Percentiles rank a stretch among this genome's conserved stretches.
These are phyloP conservation scores for Diddensiella caesifluorescens DNA, from an alignment of 805 yeast species.

Conservation along the genomic window DNA sequence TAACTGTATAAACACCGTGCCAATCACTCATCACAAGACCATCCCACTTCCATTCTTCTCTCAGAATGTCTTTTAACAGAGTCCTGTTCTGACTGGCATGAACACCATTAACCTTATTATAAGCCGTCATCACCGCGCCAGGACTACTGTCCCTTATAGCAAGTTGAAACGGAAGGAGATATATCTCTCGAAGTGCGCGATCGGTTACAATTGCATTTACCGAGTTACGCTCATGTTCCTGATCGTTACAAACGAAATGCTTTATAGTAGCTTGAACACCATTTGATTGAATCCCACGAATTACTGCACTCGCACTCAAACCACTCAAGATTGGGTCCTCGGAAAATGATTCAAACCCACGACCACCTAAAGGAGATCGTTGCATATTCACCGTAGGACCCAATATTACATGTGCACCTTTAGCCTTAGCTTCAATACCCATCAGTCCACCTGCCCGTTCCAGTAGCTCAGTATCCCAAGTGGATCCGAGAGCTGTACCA, in stretches of 20 bases:
- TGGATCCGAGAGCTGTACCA: constrained; percentile 55
- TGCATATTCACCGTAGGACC: constrained; percentile 52
- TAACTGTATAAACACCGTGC: constrained; percentile 51
- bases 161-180: constrained; percentile 57
- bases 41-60: constrained; percentile 53
- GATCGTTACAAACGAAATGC: constrained; percentile 60
- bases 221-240: constrained; percentile 49
- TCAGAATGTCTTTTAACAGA: constrained; percentile 42
- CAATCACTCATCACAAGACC: constrained; percentile 61
- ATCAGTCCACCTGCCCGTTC: constrained; percentile 46
- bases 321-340: constrained; percentile 56
- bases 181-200: constrained; percentile 61
- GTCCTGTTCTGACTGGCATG: constrained; percentile 47
- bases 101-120: constrained; percentile 57
- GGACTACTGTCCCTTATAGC: constrained; percentile 52
- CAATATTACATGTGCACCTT: constrained; percentile 46
- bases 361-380: constrained; percentile 55
- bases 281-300: constrained; percentile 50
- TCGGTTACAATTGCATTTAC: constrained; percentile 48
- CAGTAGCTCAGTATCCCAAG: constrained; percentile 49
- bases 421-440: constrained; percentile 50
- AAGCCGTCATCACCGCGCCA: constrained; percentile 53
- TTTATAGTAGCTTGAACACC: constrained; percentile 53
- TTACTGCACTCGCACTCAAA: constrained; percentile 41
- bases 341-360: constrained; percentile 57